Evolutionary conservation across 441 rosid genomes (phyloP), one percentile per base, ranked within the genome.

Genomic region (Hura crepitans): DNA sequence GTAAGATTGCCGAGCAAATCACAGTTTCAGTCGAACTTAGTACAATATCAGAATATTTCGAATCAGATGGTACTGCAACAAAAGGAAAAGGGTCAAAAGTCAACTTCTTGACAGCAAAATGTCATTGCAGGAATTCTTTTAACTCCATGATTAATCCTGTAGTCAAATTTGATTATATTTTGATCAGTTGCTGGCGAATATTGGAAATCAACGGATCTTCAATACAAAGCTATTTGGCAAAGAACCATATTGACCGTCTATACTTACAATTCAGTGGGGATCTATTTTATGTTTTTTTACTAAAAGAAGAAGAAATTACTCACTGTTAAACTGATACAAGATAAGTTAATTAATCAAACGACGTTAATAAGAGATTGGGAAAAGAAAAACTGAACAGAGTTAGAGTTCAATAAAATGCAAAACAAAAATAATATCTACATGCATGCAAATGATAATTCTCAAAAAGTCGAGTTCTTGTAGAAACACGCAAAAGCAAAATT

Each of bases 21-120:
- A 85, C 81, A 73, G 71, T 69, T 78, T 89, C 95, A 81, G 72
- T 58, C 61, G 83, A 85, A 63, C 77, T 77, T 67, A 93, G 78
- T 72, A 91, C 91, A 42, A 93, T 79, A 54, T 89, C 95, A 4
- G 89, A 77, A 74, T 77, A 85, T 71, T 71, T 86, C 0, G 89
- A 79, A 66, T 89, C 86, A 2, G 83, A 71, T 0, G 98, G 92
- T 59, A 88, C 98, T 93, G 85, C 86, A 78, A 73, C 64, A 64
- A 37, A 67, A 37, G 56, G 63, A 63, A 62, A 46, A 69, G n/a
- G 51, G 71, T 39, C 43, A 39, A 20, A 28, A 27, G 9, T 20
- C 20, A 50, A 56, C 43, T 12, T 11, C 37, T 17, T 43, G 31
- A 5, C n/a, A 42, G 31, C 8, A 57, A 18, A 51, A 17, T 11